Evolutionary conservation across 1,284 basidiomycete species (phyloP).

Genomic region (Malassezia yamatoensis): DNA sequence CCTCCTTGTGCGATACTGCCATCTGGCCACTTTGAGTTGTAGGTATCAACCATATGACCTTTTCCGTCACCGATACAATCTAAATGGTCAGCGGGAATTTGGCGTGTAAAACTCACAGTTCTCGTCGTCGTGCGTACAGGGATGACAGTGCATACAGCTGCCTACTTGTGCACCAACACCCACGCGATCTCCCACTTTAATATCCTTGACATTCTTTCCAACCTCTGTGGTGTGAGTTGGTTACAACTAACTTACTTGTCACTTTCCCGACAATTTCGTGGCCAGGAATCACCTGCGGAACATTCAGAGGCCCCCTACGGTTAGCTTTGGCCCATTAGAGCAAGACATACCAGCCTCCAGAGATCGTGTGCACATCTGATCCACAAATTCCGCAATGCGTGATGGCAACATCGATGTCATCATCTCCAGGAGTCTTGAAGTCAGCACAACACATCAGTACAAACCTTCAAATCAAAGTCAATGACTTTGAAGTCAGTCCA

Average conservation of each 20-base stretch:
- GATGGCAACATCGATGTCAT: constrained; percentile 41
- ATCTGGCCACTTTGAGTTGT: constrained; percentile 53
- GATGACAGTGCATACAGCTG: constrained; percentile 51
- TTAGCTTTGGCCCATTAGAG: not conserved
- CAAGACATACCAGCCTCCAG: constrained; percentile 31
- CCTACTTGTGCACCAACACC: constrained; percentile 59
- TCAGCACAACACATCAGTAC: not conserved
- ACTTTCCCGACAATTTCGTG: constrained; percentile 61
- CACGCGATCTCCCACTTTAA: constrained; percentile 59
- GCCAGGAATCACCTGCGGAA: constrained; percentile 49
- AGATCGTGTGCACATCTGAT: constrained; percentile 30
- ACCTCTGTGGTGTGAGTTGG: constrained; percentile 24
- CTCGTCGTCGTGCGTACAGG: constrained; percentile 51
- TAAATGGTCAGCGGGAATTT: constrained; percentile 2
- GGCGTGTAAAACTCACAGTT: constrained; percentile 17
- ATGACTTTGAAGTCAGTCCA: constrained; percentile 46
- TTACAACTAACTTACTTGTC: constrained; percentile 28
- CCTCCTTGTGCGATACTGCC: constrained; percentile 56
- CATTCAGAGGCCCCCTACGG: constrained; percentile 27
- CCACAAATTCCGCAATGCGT: constrained; percentile 43
- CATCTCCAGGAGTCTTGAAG: constrained; percentile 23
- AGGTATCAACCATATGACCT: constrained; percentile 44
- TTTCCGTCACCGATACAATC: constrained; percentile 32
- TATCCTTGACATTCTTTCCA: constrained; percentile 52
- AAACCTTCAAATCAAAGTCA: constrained; percentile 43